Evolutionary conservation across 164 flowering plant species (phyloP).

Genomic region (Protea cynaroides): DNA sequence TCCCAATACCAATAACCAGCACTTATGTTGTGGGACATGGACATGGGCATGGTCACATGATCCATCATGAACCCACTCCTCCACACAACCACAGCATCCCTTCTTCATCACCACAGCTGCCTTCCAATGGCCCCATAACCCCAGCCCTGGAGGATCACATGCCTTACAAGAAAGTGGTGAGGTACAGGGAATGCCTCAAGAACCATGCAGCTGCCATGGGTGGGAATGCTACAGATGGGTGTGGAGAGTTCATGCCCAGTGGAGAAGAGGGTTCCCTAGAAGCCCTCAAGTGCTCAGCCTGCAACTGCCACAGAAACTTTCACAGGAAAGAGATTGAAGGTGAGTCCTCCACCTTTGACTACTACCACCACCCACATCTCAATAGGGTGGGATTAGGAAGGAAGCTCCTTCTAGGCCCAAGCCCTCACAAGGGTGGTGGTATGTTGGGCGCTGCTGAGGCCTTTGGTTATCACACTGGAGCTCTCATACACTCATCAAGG

Average conservation of each 20-base stretch:
- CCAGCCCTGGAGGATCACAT: constrained; percentile 10
- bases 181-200: constrained; percentile 76
- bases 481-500: constrained; percentile 27
- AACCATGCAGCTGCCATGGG: constrained; percentile 94
- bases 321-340: constrained; percentile 74
- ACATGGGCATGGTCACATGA: constrained; percentile 35
- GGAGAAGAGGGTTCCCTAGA: constrained; percentile 72
- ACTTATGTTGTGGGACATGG: constrained; percentile 33
- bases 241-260: constrained; percentile 90
- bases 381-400: constrained; percentile 26
- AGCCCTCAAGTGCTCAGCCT: constrained; percentile 78
- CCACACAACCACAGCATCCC: constrained; percentile 30
- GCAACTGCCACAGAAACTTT: constrained; percentile 91
- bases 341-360: constrained; percentile 24
- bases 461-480: constrained; percentile 38
- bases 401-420: constrained; percentile 41
- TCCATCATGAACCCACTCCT: constrained; percentile 37
- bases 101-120: constrained; percentile 16
- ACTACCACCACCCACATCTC: constrained; percentile 24
- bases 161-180: constrained; percentile 35
- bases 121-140: constrained; percentile 24
- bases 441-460: constrained; percentile 27
- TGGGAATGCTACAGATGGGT: constrained; percentile 84
- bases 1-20: constrained; percentile 58
- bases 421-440: constrained; percentile 25